These are phyloP conservation scores for Acanthamoeba healyi DNA, from an alignment of 208 protist genomes.

Conservation along the genomic window DNA sequence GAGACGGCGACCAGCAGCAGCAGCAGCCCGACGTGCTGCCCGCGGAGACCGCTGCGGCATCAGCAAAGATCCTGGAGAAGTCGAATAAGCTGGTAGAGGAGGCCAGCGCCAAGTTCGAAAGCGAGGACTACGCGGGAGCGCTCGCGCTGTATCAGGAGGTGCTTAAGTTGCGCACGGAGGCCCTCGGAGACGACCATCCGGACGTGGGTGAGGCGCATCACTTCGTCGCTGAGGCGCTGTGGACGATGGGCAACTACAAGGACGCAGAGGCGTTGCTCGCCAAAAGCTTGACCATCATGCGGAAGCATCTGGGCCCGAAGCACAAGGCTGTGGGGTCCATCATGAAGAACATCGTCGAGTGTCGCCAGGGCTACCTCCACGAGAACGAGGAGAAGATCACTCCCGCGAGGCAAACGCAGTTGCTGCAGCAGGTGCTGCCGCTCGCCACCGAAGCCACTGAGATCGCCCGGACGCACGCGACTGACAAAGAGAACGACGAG, in stretches of 20 bases:
- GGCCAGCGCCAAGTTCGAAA: neutral
- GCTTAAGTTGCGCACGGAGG: neutral
- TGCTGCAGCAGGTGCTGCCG: neutral
- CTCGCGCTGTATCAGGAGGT: neutral
- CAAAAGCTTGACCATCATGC: neutral
- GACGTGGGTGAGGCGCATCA: conserved; percentile 16
- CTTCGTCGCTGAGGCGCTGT: neutral
- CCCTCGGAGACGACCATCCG: neutral
- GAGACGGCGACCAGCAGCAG: too few relatives aligned
- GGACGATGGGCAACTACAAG: neutral
- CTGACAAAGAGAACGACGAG: neutral
- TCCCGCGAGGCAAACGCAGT: neutral
- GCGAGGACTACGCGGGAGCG: neutral
- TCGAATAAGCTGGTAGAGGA: neutral
- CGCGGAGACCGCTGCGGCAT: too few relatives aligned
- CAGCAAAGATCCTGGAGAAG: too few relatives aligned
- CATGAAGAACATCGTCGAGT: conserved; percentile 24
- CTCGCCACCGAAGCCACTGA: neutral
- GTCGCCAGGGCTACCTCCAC: neutral
- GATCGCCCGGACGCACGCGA: neutral
- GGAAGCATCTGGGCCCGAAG: neutral
- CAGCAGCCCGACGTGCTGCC: too few relatives aligned
- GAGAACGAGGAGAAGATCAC: neutral
- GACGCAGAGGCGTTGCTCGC: neutral
- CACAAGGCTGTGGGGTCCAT: conserved; percentile 17